These are phyloP conservation scores for Mortierella sp. DNA, from an alignment of 371 early-diverging fungal species.

Conservation along the genomic window DNA sequence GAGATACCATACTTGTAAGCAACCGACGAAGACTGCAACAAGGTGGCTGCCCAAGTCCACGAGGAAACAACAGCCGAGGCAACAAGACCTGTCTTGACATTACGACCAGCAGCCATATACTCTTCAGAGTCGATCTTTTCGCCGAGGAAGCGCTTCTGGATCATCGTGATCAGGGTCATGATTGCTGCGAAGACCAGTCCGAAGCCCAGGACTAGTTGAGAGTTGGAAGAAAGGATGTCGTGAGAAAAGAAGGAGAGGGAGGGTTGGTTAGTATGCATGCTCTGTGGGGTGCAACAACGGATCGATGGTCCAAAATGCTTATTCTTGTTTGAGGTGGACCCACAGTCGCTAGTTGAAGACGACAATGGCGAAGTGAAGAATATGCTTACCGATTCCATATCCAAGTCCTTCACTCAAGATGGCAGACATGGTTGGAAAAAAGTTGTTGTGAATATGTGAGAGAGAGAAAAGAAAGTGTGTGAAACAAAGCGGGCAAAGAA, in stretches of 20 bases:
- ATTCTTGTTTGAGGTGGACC: not conserved
- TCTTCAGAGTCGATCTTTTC: constrained; percentile 76
- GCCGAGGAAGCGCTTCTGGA: constrained; percentile 69
- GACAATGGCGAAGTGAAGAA: too few relatives aligned
- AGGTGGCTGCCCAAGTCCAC: constrained; percentile 81
- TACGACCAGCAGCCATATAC: constrained; percentile 77
- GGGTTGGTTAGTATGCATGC: not conserved
- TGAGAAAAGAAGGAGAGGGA: not conserved
- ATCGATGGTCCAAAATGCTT: not conserved
- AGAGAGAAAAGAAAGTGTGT: not conserved
- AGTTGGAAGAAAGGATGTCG: not conserved
- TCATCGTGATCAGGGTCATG: constrained; percentile 74
- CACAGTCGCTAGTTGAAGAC: too few relatives aligned
- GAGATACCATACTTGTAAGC: constrained; percentile 77
- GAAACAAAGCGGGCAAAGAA: not conserved
- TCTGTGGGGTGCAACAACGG: not conserved
- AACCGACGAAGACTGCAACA: constrained; percentile 75
- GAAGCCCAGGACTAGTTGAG: constrained; percentile 59
- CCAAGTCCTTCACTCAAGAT: constrained; percentile 49
- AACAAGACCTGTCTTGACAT: constrained; percentile 76
- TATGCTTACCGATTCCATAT: constrained; percentile 54
- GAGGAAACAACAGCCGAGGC: constrained; percentile 77
- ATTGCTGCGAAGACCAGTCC: constrained; percentile 70
- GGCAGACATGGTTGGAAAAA: constrained; percentile 19
- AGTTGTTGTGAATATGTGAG: not conserved